Conservation (phyloP, 2,329 filamentous ascomycete genomes). For the Lasiodiplodia hormozganensis region DNA sequence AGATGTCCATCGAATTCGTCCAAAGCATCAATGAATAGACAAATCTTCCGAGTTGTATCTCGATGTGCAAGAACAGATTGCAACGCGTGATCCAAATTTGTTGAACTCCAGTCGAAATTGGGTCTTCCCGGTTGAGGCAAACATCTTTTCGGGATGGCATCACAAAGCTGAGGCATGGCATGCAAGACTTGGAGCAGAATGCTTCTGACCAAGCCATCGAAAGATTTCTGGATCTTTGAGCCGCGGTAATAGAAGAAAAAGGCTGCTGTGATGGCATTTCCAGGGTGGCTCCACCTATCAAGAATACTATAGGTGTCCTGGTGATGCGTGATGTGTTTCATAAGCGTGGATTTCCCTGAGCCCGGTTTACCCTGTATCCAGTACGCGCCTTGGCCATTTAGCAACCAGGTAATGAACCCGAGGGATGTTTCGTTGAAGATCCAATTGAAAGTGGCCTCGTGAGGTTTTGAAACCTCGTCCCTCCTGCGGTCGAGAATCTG, state of each 20-base stretch:
- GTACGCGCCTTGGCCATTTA: not conserved
- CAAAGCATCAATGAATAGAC: conserved; percentile 16
- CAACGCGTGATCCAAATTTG: not conserved
- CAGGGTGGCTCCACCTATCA: conserved; percentile 38
- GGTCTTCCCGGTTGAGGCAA: not conserved
- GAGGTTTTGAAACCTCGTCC: not conserved
- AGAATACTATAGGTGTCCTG: conserved; percentile 38
- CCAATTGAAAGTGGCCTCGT: conserved; percentile 1
- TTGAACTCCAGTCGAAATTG: not conserved
- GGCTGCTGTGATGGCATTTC: conserved; percentile 39
- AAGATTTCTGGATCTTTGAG: conserved; percentile 48
- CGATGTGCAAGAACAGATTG: not conserved
- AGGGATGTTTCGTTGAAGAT: not conserved
- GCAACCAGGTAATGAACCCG: not conserved
- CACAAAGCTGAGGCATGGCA: not conserved
- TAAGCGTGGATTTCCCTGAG: conserved; percentile 56
- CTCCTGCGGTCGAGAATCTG: not conserved
- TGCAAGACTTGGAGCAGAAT: conserved; percentile 43
- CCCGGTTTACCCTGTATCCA: conserved; percentile 55
- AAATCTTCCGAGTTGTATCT: not conserved
- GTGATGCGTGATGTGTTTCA: conserved; percentile 37
- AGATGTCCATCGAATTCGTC: conserved; percentile 19
- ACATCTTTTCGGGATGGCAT: not conserved
- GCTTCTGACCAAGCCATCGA: conserved; percentile 49
- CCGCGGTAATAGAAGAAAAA: conserved; percentile 56